phyloP scores from a whole-genome alignment of 352 stramenopile species.

The Globisporangium heterothallicum region DNA sequence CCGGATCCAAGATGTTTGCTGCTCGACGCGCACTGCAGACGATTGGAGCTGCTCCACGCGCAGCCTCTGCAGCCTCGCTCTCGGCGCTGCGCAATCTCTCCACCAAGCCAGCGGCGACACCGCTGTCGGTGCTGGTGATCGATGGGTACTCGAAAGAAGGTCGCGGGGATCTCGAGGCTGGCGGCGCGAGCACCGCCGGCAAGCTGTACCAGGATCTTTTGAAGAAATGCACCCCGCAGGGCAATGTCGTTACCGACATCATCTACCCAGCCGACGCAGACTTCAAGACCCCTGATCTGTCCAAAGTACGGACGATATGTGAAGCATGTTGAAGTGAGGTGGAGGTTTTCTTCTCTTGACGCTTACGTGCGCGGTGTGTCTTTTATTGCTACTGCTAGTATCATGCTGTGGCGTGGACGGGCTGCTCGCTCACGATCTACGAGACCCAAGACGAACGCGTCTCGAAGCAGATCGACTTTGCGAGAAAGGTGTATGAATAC shows the following conservation, averaged over 20 bases:
- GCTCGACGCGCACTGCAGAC: slow-evolving; percentile 6
- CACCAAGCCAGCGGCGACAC: slow-evolving; percentile 19
- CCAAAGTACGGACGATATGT: slow-evolving; percentile 32
- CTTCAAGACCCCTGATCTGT: slow-evolving; percentile 53
- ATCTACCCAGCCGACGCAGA: slow-evolving; percentile 63
- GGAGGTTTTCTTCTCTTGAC: not conserved
- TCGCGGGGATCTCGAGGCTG: slow-evolving; percentile 54
- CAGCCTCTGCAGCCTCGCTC: not conserved
- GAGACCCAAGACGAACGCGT: slow-evolving; percentile 49
- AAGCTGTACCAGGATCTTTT: slow-evolving; percentile 66
- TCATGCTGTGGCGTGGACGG: slow-evolving; percentile 72
- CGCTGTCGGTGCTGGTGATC: slow-evolving; percentile 66
- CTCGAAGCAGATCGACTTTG: slow-evolving; percentile 70
- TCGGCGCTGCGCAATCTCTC: slow-evolving; percentile 14
- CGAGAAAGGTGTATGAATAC: slow-evolving; percentile 57
- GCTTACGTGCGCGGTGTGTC: slow-evolving; percentile 4
- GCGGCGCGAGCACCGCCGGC: slow-evolving; percentile 58
- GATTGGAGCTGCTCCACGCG: not conserved
- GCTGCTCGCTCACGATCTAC: slow-evolving; percentile 71
- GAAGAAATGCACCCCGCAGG: slow-evolving; percentile 48
- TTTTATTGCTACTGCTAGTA: slow-evolving; percentile 27
- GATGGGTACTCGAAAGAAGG: slow-evolving; percentile 73
- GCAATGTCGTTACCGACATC: slow-evolving; percentile 47
- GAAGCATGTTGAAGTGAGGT: not conserved
- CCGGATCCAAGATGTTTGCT: slow-evolving; percentile 1